Evolutionary conservation across 2,329 filamentous ascomycete species (phyloP), one percentile per base, ranked within the genome.

Genomic region (Purpureocillium takamizusanense): DNA sequence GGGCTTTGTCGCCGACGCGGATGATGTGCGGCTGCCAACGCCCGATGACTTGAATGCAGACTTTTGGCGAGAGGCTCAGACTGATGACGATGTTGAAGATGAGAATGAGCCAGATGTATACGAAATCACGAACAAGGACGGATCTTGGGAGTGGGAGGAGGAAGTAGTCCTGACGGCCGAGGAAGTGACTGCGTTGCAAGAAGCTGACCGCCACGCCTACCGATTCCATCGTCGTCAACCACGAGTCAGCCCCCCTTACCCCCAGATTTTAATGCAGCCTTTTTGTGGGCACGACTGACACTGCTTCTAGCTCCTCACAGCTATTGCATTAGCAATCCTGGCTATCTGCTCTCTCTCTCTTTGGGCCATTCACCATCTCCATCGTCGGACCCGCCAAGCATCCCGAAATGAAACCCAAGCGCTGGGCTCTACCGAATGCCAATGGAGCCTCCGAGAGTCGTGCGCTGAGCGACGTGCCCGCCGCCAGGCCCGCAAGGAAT

Each of bases 391-490:
- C 33, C 37, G 39, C 28, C 41, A 40, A 30, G 42, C 45, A 12
- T 43, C 38, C 32, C 21, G 10, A 25, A 10, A 10, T 5, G 21
- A 10, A 5, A 5, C 5, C 10, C 21, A 10, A 10, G 5, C 21
- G 33, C 52, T 49, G 17, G 21, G 9, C 13, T 10, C 11, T 4
- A 21, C 23, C 3, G n/a, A 27, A 3, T 14, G 7, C n/a, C 18
- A 14, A 25, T n/a, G 7, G 3, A 46, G 48, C 33, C 45, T 49
- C 35, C 53, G 41, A 25, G 47, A 46, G 37, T 41, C 51, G 27
- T 47, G 48, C n/a, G 39, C 43, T 11, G 49, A 56, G 36, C 54
- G 56, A 35, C 51, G 50, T 4, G 47, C 45, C 16, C 48, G 48
- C 7, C 49, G 52, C 16, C 42, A 41, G 10, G 49, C 52, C 4